These are phyloP conservation scores for Albizia julibrissin DNA, from an alignment of 306 rosid species.

Conservation along the genomic window DNA sequence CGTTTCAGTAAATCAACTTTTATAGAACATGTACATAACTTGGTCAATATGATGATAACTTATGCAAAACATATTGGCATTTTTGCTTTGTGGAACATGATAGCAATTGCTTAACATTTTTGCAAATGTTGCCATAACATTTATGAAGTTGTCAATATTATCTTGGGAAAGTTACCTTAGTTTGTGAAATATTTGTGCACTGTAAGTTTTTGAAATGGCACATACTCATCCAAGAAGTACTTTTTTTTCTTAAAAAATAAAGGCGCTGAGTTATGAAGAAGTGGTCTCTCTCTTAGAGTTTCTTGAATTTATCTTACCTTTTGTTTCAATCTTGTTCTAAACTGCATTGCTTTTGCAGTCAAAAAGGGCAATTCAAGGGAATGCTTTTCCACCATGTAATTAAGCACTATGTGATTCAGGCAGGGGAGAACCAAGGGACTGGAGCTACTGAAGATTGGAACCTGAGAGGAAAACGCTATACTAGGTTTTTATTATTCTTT, in stretches of 20 bases:
- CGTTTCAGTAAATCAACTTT: neutral
- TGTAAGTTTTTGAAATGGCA: neutral
- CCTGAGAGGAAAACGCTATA: conserved; percentile 71
- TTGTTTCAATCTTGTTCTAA: conserved; percentile 17
- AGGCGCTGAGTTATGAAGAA: neutral
- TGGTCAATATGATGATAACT: neutral
- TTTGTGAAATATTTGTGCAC: neutral
- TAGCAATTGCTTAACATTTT: neutral
- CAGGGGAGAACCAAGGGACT: conserved; percentile 61
- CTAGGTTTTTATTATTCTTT: conserved; percentile 41
- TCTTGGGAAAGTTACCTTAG: neutral
- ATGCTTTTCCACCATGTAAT: conserved; percentile 83
- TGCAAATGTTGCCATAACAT: neutral
- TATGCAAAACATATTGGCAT: neutral
- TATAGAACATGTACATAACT: neutral
- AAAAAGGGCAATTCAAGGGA: conserved; percentile 84
- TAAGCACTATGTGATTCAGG: conserved; percentile 82
- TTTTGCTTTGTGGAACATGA: neutral
- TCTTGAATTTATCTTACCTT: conserved; percentile 9
- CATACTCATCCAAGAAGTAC: neutral
- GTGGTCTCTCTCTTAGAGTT: neutral
- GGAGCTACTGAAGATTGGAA: conserved; percentile 87
- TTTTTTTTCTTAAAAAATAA: neutral
- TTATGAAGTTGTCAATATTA: neutral
- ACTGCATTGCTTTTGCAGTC: conserved; percentile 58